Evolutionary conservation across 345 rosid species (phyloP), one percentile per base, ranked within the genome.

Genomic region (Pseudoturritis turrita): DNA sequence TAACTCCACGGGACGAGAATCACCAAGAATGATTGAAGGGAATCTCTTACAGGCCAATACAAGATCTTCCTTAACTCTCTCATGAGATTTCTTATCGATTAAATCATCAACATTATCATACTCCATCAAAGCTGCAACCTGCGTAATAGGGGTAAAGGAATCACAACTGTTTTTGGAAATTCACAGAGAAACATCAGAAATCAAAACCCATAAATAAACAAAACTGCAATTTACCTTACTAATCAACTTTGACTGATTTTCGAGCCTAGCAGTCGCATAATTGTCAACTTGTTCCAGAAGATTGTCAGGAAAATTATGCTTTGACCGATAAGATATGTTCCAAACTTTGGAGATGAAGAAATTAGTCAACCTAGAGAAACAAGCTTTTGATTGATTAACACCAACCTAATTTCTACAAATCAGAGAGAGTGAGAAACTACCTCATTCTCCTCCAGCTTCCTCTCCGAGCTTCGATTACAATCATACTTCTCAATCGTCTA

Each of bases 11-110:
- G 81, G 84, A 51, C 62, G 83, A 65, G 90, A 86, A 70, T 77
- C 82, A 60, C 98, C 92, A 33, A 91, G 75, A 45, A 51, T 46
- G 77, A 95, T 89, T 7, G 94, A 83, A 52, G 98, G 97, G 81
- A 88, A 95, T 68, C 79, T 86, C 81, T 84, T 82, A 76, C 94
- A 76, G 1, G 91, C 87, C 58, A 78, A 68, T n/a, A 78, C 78
- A 70, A 81, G 82, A 50, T 86, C 90, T 76, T 83, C 77, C 73
- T 81, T 75, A 37, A 69, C 71, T 80, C 72, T 65, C 13, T 25
- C 28, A 53, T 52, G 81, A 39, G 80, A 64, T 69, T 80, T 81
- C 57, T 73, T 74, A 62, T 76, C 83, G 37, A 82, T 58, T 7
- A 86, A 77, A 79, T 87, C 89, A 68, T 82, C 74, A 78, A 71